Evolutionary conservation across 1,139 yeast genomes (phyloP), one percentile per base, ranked within the genome.

Genomic region (Petasospora rhodanensis): DNA sequence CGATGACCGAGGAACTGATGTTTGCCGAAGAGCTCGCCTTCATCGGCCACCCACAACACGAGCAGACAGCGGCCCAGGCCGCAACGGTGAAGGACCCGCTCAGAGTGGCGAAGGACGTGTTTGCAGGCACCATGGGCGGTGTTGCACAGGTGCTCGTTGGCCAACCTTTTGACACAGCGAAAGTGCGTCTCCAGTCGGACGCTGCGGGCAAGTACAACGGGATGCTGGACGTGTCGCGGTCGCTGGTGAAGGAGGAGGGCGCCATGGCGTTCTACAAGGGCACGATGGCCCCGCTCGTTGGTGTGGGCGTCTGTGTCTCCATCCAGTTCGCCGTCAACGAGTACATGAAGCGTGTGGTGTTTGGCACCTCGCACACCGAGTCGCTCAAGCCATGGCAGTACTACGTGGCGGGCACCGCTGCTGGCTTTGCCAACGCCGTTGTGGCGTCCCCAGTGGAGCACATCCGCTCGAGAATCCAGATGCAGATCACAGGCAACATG

Each of bases 271-370:
- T 89, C 56, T 87, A 89, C 61, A 86, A 86, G 57, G 96, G 96
- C 22, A 87, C 95, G 0, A 59, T 80, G 41, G 77, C 84, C 0
- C 97, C 97, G 3, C 66, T 89, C 46, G 62, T 87, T 24, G 97
- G 96, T 26, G 93, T 87, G 22, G 97, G 97, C 35, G 95, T 95
- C 1, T 83, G 94, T 64, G 76, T 87, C n/a, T 84, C 95, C 4
- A 83, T 87, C 29, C 86, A 79, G 51, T 80, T 80, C 54, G 91
- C 96, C 29, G 95, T 86, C 26, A 89, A 89, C 54, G 97, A 91
- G 56, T 84, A 71, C 52, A 86, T 89, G 96, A 91, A 91, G 61
- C 70, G 97, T 49, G 61, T 68, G 42, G 83, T 79, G 51, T 64
- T 59, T 33, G 68, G 79, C 29, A 35, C 44, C 12, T 29, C 40